Percentiles rank a stretch among this genome's conserved stretches.
phyloP scores from a whole-genome alignment of 768 basidiomycete genomes.

The Hydnomerulius pinastri region DNA sequence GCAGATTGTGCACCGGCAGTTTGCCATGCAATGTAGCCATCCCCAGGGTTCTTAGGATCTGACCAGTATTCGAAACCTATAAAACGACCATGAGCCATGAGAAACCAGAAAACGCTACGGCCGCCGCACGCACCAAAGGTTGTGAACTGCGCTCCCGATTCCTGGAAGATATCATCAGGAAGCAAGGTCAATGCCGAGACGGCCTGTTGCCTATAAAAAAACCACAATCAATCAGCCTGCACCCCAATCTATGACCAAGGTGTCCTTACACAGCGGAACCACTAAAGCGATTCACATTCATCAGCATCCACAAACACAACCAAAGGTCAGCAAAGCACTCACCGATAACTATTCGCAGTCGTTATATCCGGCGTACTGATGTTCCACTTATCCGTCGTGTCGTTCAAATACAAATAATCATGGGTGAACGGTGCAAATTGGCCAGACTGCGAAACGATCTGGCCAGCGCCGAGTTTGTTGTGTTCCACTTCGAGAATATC shows the following conservation, averaged over 20 bases:
- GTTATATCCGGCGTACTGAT: conserved; percentile 38
- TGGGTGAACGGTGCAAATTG: conserved; percentile 68
- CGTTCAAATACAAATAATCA: conserved; percentile 43
- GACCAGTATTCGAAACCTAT: conserved; percentile 81
- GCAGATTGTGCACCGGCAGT: conserved; percentile 54
- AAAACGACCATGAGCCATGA: too few species aligned
- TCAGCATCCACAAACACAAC: not conserved
- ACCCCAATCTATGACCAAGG: not conserved
- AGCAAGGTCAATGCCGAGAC: conserved; percentile 46
- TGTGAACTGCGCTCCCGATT: conserved; percentile 51
- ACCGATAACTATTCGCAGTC: conserved; percentile 41
- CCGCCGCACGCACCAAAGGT: conserved; percentile 47
- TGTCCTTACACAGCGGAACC: conserved; percentile 5
- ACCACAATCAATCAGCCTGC: not conserved
- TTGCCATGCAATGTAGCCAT: conserved; percentile 78
- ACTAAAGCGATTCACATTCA: not conserved
- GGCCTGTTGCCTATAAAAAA: conserved; percentile 44
- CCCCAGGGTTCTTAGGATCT: conserved; percentile 51
- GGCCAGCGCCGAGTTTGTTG: conserved; percentile 52
- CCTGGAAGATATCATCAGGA: conserved; percentile 51
- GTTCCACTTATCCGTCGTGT: conserved; percentile 33
- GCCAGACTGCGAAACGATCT: conserved; percentile 70
- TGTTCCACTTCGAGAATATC: conserved; percentile 79
- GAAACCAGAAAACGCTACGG: too few species aligned
- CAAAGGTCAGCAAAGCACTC: conserved; percentile 25